These are phyloP conservation scores for Lentinula sp. DNA, from an alignment of 768 basidiomycete species.

Conservation along the genomic window DNA sequence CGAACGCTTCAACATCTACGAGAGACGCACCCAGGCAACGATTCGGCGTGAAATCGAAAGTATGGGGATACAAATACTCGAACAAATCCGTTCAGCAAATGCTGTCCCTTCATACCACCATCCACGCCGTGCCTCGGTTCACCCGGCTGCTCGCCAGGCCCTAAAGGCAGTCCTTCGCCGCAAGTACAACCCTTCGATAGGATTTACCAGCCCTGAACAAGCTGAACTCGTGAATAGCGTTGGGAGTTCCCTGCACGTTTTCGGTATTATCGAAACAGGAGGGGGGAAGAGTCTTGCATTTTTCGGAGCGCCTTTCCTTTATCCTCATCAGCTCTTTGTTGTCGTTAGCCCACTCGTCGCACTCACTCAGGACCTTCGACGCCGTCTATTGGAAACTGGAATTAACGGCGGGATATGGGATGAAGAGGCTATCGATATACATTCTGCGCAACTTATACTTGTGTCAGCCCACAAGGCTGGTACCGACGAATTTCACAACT, in stretches of 20 bases:
- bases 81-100: too few species aligned
- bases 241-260: not conserved
- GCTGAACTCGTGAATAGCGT: constrained; percentile 6
- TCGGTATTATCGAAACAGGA: not conserved
- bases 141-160: not conserved
- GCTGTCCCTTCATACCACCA: not conserved
- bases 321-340: too few species aligned
- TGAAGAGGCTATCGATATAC: not conserved
- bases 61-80: not conserved
- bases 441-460: not conserved
- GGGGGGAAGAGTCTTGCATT: not conserved
- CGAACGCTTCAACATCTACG: not conserved
- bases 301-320: not conserved
- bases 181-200: not conserved
- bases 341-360: not conserved
- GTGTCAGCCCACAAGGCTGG: not conserved
- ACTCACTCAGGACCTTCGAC: not conserved
- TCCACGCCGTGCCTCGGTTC: not conserved
- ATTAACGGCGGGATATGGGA: not conserved
- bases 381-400: not conserved
- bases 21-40: not conserved
- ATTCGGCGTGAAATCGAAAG: not conserved
- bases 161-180: not conserved
- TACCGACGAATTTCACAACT: not conserved
- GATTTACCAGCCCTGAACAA: not conserved